Evolutionary conservation across 2,329 filamentous ascomycete species (phyloP).

Genomic region (Dichotomopilus funicola): DNA sequence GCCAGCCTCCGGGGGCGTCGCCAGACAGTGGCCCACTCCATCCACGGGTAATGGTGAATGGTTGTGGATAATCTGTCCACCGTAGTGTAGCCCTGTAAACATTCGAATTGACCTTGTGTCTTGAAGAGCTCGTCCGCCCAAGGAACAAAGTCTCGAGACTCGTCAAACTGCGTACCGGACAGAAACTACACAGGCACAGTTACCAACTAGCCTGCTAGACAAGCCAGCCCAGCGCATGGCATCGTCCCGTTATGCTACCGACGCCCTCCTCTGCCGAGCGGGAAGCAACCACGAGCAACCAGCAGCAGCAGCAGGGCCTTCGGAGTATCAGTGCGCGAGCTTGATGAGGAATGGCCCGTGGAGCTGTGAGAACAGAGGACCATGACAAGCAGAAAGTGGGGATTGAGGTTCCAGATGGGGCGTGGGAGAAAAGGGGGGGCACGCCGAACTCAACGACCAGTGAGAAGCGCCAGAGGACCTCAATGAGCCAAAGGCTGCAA

Average conservation of each 20-base stretch:
- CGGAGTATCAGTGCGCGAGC: slow-evolving; percentile 12
- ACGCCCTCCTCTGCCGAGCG: slow-evolving; percentile 18
- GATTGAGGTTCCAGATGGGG: slow-evolving; percentile 16
- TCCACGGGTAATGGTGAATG: no score
- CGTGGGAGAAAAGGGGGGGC: slow-evolving; percentile 6
- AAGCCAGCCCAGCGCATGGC: no score
- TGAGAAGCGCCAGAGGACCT: background rate
- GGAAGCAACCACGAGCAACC: slow-evolving; percentile 11
- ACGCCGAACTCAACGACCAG: background rate
- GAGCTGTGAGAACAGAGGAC: background rate
- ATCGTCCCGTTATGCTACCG: background rate
- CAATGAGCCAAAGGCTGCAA: slow-evolving; percentile 12
- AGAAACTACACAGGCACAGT: no score
- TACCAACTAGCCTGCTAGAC: no score
- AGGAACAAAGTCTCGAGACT: no score
- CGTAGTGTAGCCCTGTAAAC: no score
- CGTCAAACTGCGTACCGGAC: no score
- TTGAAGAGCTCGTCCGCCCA: no score
- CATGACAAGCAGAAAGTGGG: slow-evolving; percentile 3
- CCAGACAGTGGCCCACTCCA: no score
- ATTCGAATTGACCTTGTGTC: no score
- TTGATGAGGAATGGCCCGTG: slow-evolving; percentile 16
- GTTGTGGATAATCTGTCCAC: no score
- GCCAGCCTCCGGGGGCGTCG: no score
- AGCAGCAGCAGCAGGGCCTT: slow-evolving; percentile 10